Base-by-base conservation (phyloP, 2,329 filamentous ascomycete genomes). In the Fusarium fujikuroi region DNA sequence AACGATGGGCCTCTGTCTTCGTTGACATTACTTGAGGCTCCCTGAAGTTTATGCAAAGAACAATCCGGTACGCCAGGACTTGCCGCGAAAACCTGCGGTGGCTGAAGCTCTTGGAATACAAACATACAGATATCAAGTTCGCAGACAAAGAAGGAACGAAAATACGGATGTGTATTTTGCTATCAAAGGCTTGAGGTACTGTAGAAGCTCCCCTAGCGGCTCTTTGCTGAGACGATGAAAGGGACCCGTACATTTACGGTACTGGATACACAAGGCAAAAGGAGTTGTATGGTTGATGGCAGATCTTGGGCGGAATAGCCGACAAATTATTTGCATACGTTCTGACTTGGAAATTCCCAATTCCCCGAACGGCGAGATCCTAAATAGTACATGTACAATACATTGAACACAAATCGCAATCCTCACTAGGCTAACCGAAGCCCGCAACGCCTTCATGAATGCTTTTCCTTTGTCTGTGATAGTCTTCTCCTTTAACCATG, bases 1-100 rank as follows among this genome's bases (percentile, higher is more conserved):
- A 79, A 91, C 87, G 11, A 91, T 95, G 91, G 88, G 88, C 2
- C 79, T 93, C 46, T 92, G 91, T 77, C 79, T 92, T 65, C 86
- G 88, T 66, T 76, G 68, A 77, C 44, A 10, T 52, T 10, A 15
- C 39, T 52, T 25, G 32, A 62, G 60, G n/a, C 36, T 53, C n/a
- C 23, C 23, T 50, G 19, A 21, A 37, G 32, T 19, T n/a, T 12
- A 40, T 36, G 49, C 30, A 21, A 40, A 30, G 43, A 50, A 66
- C 12, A 50, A 10, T 46, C 28, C n/a, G 25, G 18, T 44, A 28
- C 11, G 32, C 42, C 11, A 34, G 19, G 19, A 37, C 23, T 28
- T 30, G 19, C n/a, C 49, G 23, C 39, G n/a, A 16, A 28, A 40
- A 19, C n/a, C 23, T n/a, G n/a, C 12, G 30, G 19, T 30, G 16